phyloP scores from a whole-genome alignment of 805 yeast species.

The Lipomyces spencermartinsiae region DNA sequence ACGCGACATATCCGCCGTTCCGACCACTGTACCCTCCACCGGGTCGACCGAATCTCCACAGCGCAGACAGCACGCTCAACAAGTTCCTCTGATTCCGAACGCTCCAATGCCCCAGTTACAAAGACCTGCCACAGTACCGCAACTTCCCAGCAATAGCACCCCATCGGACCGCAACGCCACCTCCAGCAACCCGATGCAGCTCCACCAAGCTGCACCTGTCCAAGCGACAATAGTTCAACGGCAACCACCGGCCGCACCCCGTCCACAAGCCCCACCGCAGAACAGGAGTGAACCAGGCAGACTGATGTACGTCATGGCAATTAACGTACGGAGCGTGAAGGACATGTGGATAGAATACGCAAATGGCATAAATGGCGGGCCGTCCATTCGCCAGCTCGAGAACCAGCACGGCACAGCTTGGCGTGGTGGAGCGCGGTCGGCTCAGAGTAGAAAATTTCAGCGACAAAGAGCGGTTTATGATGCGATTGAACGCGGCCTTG shows the following conservation, averaged over 20 bases:
- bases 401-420: slow-evolving; percentile 35
- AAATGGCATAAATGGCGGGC: slow-evolving; percentile 34
- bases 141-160: slow-evolving; percentile 14
- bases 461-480: slow-evolving; percentile 33
- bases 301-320: slow-evolving; percentile 33
- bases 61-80: neutral
- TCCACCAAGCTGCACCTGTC: slow-evolving; percentile 5
- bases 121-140: slow-evolving; percentile 10
- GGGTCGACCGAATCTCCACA: neutral
- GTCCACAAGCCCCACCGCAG: slow-evolving; percentile 3
- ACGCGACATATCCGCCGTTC: slow-evolving; percentile 5
- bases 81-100: slow-evolving; percentile 6
- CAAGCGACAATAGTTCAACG: slow-evolving; percentile 4
- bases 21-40: neutral
- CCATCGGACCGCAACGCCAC: slow-evolving; percentile 4
- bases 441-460: slow-evolving; percentile 35
- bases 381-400: slow-evolving; percentile 28
- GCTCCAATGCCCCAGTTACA: slow-evolving; percentile 9
- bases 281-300: slow-evolving; percentile 1
- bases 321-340: slow-evolving; percentile 28
- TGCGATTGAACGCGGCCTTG: slow-evolving; percentile 32
- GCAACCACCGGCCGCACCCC: neutral
- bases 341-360: slow-evolving; percentile 37
- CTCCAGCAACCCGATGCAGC: slow-evolving; percentile 20
- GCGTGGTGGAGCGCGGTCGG: slow-evolving; percentile 38